phyloP scores from a whole-genome alignment of 2,329 filamentous ascomycete species.

The Colletotrichum noveboracense region DNA sequence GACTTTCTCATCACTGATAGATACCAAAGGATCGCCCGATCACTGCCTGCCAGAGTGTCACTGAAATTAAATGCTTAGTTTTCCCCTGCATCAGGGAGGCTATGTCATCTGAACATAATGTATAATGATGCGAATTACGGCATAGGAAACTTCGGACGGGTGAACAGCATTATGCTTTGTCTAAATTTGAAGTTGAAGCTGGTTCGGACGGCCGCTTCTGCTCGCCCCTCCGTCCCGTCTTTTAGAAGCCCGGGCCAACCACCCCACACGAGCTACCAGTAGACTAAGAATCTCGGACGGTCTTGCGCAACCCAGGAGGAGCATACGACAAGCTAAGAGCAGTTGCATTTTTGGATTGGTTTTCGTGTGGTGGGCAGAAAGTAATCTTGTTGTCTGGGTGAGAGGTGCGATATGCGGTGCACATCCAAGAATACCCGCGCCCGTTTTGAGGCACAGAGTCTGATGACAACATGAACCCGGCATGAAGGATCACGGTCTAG shows the following conservation, averaged over 20 bases:
- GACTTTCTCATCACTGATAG: background rate
- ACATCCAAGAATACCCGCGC: background rate
- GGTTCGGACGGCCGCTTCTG: background rate
- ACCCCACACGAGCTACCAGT: background rate
- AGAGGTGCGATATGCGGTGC: background rate
- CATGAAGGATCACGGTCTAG: background rate
- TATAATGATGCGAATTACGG: background rate
- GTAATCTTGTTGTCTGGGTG: background rate
- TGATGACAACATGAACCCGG: background rate
- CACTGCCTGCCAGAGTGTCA: fast-evolving
- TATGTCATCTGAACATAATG: background rate
- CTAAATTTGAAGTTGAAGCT: background rate
- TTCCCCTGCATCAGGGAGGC: background rate
- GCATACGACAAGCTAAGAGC: background rate
- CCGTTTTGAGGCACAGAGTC: background rate
- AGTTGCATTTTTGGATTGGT: background rate
- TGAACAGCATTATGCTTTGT: background rate
- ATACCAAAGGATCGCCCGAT: fast-evolving
- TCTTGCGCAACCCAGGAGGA: background rate
- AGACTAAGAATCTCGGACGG: background rate
- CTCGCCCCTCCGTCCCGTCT: background rate
- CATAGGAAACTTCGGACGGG: background rate
- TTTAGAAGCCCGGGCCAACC: background rate
- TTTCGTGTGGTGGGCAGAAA: background rate
- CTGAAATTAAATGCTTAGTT: fast-evolving